Evolutionary conservation across 495 filamentous ascomycete species (phyloP), one percentile per base, ranked within the genome.

Genomic region (Aspergillus sclerotiicarbonarius): DNA sequence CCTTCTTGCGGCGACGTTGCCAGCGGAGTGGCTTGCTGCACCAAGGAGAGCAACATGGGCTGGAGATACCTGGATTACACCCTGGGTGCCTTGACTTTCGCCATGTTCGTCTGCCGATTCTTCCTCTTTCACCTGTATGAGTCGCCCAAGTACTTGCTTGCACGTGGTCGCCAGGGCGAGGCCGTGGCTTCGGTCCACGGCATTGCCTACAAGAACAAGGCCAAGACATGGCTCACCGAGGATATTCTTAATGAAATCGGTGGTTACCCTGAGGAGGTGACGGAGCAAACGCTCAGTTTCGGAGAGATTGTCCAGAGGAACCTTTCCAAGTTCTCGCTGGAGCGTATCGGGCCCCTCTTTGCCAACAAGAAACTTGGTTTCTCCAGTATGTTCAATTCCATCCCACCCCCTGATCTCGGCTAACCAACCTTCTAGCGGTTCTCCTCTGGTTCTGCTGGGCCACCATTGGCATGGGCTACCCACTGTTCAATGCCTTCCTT

Each of bases 61-160:
- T 95, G 91, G 91, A 78, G 91, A 35, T 96, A 92, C 60, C 79
- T 92, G 53, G 73, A 88, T 58, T 75, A 90, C 43, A 79, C 83
- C 8, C 77, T 91, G 54, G 91, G 90, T 30, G 86, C 83, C 4
- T 67, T 94, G 21, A 92, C 89, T 1, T 75, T 93, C 30, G 53
- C 80, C 54, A 82, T 84, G 77, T 93, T 90, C 68, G 51, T 85
- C 46, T 69, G 84, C 30, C 88, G 90, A 7, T 91, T 92, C 73
- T 79, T 89, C 59, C 73, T 84, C 51, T 95, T 95, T 72, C 85
- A 86, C 35, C 81, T 95, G 16, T 90, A 83, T 67, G 90, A 94
- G 70, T 90, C 86, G 7, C 90, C 90, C 21, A 95, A 93, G 70
- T 92, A 82, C 64, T 68, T 92, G 32, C 86, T 93, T 67, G 85